phyloP scores from a whole-genome alignment of 73 alveolate genomes.

The Durusdinium trenchii region DNA sequence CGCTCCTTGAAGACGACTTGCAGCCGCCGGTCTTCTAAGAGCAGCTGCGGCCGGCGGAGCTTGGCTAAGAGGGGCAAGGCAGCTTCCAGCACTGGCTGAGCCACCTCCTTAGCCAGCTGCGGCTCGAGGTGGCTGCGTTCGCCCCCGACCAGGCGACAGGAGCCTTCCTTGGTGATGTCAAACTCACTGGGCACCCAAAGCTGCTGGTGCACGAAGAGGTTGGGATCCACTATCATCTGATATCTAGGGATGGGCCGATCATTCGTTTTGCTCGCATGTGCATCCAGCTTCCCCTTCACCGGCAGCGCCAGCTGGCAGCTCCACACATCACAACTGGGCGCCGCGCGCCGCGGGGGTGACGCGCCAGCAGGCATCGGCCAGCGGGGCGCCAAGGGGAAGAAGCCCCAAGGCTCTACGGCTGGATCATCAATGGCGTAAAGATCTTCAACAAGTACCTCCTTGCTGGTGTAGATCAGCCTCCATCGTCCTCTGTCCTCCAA shows the following conservation, averaged over 20 bases:
- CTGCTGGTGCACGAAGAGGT: not conserved
- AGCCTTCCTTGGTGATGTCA: not conserved
- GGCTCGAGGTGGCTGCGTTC: conserved; percentile 1
- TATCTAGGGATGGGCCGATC: conserved; percentile 15
- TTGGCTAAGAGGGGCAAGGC: conserved; percentile 16
- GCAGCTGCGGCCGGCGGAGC: conserved; percentile 81
- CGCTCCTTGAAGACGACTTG: conserved; percentile 73
- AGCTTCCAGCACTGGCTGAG: not conserved
- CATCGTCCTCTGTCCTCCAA: not conserved
- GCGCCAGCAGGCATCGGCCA: conserved; percentile 6
- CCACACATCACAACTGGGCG: not conserved
- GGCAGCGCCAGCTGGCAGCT: not conserved
- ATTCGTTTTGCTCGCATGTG: not conserved
- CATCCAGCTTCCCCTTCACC: not conserved
- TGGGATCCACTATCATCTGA: conserved; percentile 36
- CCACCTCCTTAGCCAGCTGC: conserved; percentile 13
- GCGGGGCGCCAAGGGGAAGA: not conserved
- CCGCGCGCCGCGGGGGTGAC: not conserved
- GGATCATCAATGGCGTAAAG: too few species aligned
- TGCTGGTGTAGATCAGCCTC: not conserved
- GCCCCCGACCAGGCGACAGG: not conserved
- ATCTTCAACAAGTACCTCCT: too few species aligned
- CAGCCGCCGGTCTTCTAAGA: conserved; percentile 62
- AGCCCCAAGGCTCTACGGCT: conserved; percentile 13
- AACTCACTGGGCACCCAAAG: conserved; percentile 37